Conservation (phyloP, 176 grass and related monocot genomes). For the Ensete ventricosum region DNA sequence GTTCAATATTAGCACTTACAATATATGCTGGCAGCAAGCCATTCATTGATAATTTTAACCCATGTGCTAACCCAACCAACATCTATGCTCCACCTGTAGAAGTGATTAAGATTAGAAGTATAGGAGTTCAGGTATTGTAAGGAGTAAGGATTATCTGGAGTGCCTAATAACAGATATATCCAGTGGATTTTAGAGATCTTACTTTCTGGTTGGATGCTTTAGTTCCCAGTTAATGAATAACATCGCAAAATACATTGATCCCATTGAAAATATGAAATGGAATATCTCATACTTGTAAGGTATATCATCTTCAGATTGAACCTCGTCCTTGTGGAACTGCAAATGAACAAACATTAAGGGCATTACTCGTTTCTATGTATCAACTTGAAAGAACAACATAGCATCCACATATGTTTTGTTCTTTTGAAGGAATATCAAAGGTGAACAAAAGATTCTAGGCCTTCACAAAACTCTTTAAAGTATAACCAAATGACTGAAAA, state of each 20-base stretch:
- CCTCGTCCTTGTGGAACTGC: conserved; percentile 55
- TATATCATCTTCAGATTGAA: conserved; percentile 43
- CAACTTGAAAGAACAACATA: not conserved
- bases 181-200: conserved; percentile 7
- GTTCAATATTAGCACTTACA: conserved; percentile 28
- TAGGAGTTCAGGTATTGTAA: not conserved
- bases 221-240: conserved; percentile 91
- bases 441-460: no score
- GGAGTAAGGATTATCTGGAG: no score
- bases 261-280: conserved; percentile 78
- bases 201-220: conserved; percentile 70
- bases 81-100: conserved; percentile 84
- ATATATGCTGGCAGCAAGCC: conserved; percentile 67
- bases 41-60: conserved; percentile 86
- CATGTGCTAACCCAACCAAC: conserved; percentile 86
- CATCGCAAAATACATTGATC: conserved; percentile 95
- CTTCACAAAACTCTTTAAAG: no score
- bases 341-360: not conserved
- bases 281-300: conserved; percentile 76
- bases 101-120: not conserved
- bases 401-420: no score
- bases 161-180: not conserved
- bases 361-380: not conserved
- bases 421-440: no score
- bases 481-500: not conserved